Conservation (phyloP, 2,329 filamentous ascomycete species). For the Pseudonectria foliicola region DNA sequence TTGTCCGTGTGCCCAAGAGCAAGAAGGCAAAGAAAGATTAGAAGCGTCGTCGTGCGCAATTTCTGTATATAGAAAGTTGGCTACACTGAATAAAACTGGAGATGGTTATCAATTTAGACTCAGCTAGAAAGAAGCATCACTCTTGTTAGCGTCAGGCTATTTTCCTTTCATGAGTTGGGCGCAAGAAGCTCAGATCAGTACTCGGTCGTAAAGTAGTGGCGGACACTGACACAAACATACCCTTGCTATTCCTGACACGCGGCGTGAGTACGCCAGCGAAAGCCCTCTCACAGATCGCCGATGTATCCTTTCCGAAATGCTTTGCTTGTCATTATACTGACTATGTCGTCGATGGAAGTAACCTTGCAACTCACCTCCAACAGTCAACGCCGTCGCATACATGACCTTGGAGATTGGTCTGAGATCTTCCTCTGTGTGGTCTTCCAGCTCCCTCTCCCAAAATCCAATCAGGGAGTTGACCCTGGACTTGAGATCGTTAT, state of each 20-base stretch:
- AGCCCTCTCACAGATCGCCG: not conserved
- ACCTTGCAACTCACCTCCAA: constrained; percentile 39
- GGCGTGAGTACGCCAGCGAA: no score
- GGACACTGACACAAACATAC: no score
- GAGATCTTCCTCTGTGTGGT: constrained; percentile 32
- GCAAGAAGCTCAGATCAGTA: no score
- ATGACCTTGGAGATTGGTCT: constrained; percentile 49
- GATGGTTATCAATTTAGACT: no score
- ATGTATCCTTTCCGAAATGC: not conserved
- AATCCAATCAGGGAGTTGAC: constrained; percentile 25
- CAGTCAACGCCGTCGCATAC: constrained; percentile 48
- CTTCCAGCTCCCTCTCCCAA: constrained; percentile 29
- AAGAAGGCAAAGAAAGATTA: constrained; percentile 13
- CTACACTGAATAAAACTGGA: no score
- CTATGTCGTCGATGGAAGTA: not conserved
- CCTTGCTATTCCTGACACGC: no score
- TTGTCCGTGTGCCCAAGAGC: constrained; percentile 30
- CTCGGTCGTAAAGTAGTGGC: no score
- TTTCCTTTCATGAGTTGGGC: no score
- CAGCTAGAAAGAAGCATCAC: no score
- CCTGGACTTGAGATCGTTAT: constrained; percentile 23
- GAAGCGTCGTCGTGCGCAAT: not conserved
- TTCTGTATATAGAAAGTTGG: no score
- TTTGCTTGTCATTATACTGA: not conserved
- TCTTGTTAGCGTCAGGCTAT: no score